These are phyloP conservation scores for Cladosporium sp. DNA, from an alignment of 2,329 filamentous ascomycete genomes.

Conservation along the genomic window DNA sequence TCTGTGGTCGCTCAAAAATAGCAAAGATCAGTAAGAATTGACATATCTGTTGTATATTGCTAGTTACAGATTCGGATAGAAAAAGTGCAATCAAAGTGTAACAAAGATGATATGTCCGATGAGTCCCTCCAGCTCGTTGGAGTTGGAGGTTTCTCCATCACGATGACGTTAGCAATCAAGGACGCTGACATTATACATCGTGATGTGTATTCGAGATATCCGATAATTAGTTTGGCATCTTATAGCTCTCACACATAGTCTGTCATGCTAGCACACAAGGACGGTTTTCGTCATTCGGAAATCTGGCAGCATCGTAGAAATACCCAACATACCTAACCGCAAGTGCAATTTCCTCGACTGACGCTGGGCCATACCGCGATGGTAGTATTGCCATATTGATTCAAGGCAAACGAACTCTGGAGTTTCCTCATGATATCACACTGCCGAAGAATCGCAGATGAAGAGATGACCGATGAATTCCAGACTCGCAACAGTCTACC, in stretches of 20 bases:
- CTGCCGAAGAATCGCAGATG: neutral
- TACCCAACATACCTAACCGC: neutral
- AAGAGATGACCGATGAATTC: neutral
- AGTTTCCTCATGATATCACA: neutral
- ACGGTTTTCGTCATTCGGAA: neutral
- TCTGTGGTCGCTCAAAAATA: neutral
- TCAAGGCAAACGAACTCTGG: neutral
- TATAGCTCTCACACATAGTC: neutral
- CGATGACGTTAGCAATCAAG: neutral
- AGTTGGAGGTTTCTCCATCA: neutral
- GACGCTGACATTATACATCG: neutral
- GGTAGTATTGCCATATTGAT: neutral
- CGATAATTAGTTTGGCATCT: no score
- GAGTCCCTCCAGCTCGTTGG: neutral
- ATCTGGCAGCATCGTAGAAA: neutral
- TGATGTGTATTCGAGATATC: no score
- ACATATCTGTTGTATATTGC: no score
- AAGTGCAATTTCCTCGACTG: neutral
- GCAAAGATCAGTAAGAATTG: neutral
- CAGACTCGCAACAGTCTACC: neutral
- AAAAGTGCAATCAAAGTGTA: neutral
- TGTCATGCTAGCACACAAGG: neutral
- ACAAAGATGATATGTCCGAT: neutral
- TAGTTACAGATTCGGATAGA: no score
- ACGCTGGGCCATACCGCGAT: neutral